Evolutionary conservation across 2,329 filamentous ascomycete genomes (phyloP).

Genomic region (Tolypocladium capitatum): DNA sequence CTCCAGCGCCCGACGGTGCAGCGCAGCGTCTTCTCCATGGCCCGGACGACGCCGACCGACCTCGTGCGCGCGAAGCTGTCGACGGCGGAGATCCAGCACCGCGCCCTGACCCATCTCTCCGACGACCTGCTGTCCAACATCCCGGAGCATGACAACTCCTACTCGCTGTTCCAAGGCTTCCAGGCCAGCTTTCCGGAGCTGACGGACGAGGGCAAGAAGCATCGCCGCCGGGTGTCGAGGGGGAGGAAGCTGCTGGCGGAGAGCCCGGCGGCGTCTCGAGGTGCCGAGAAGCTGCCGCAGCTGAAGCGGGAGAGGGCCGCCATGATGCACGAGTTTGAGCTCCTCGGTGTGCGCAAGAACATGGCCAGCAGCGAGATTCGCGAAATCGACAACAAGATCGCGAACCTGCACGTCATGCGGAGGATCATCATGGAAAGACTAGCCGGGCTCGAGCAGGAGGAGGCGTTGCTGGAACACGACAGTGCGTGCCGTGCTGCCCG

Average conservation of each 20-base stretch:
- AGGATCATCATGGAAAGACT: slow-evolving; percentile 81
- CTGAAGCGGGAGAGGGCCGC: slow-evolving; percentile 69
- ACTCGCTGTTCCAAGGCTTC: slow-evolving; percentile 94
- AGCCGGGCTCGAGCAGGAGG: slow-evolving; percentile 78
- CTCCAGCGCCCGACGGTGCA: slow-evolving; percentile 73
- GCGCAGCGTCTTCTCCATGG: slow-evolving; percentile 80
- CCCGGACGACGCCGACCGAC: slow-evolving; percentile 84
- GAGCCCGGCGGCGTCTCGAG: slow-evolving; percentile 37
- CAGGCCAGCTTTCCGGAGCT: slow-evolving; percentile 71
- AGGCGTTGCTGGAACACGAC: slow-evolving; percentile 80
- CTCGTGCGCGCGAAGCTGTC: slow-evolving; percentile 86
- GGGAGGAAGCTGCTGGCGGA: slow-evolving; percentile 66
- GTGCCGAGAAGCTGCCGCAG: slow-evolving; percentile 54
- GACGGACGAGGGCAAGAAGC: slow-evolving; percentile 56
- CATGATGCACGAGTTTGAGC: slow-evolving; percentile 75
- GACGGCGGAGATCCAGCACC: slow-evolving; percentile 82
- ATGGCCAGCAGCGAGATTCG: slow-evolving; percentile 95
- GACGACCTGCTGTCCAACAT: slow-evolving; percentile 86
- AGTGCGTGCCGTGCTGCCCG: slow-evolving; percentile 39
- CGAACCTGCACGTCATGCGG: slow-evolving; percentile 85
- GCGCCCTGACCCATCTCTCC: slow-evolving; percentile 74
- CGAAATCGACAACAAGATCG: slow-evolving; percentile 94
- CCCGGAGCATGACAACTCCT: slow-evolving; percentile 71
- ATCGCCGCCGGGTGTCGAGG: slow-evolving; percentile 56
- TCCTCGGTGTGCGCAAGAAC: slow-evolving; percentile 86